phyloP scores from a whole-genome alignment of 495 filamentous ascomycete species.

The Emericellopsis terricola region DNA sequence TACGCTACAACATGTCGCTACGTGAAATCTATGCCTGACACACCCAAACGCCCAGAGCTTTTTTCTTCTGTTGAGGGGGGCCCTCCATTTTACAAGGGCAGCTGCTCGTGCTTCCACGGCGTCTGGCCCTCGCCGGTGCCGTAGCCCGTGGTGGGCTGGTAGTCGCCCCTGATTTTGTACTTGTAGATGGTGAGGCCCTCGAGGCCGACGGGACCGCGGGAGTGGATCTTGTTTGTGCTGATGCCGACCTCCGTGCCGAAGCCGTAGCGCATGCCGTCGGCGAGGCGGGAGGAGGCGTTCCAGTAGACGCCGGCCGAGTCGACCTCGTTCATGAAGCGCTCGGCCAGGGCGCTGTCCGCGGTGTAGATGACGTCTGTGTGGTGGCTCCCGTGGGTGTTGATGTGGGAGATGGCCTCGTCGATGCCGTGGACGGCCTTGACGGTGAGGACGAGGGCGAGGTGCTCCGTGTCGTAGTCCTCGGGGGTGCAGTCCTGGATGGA shows the following conservation, averaged over 20 bases:
- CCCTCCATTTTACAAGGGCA: slow-evolving; percentile 21
- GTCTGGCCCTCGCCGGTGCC: slow-evolving; percentile 47
- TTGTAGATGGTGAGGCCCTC: slow-evolving; percentile 96
- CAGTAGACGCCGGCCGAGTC: slow-evolving; percentile 92
- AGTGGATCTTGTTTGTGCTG: slow-evolving; percentile 96
- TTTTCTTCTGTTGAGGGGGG: too few relatives aligned
- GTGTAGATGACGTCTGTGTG: slow-evolving; percentile 92
- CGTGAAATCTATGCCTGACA: too few relatives aligned
- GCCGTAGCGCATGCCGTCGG: slow-evolving; percentile 90
- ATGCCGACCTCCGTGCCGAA: slow-evolving; percentile 98
- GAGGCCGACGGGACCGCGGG: slow-evolving; percentile 79
- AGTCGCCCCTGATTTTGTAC: slow-evolving; percentile 68
- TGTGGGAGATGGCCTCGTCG: slow-evolving; percentile 62
- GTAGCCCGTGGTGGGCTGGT: slow-evolving; percentile 61
- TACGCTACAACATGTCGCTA: too few relatives aligned
- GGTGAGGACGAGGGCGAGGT: slow-evolving; percentile 68
- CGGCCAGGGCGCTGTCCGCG: slow-evolving; percentile 39
- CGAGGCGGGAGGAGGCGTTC: slow-evolving; percentile 89
- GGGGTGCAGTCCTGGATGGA: slow-evolving; percentile 43
- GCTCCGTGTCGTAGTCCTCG: slow-evolving; percentile 73
- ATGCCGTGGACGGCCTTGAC: slow-evolving; percentile 58
- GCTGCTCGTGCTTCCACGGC: slow-evolving; percentile 48
- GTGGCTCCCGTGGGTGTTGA: slow-evolving; percentile 81
- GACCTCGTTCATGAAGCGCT: slow-evolving; percentile 62
- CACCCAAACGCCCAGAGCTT: too few relatives aligned